Base-by-base conservation (phyloP, 768 basidiomycete genomes). In the Lentinula detonsa region DNA sequence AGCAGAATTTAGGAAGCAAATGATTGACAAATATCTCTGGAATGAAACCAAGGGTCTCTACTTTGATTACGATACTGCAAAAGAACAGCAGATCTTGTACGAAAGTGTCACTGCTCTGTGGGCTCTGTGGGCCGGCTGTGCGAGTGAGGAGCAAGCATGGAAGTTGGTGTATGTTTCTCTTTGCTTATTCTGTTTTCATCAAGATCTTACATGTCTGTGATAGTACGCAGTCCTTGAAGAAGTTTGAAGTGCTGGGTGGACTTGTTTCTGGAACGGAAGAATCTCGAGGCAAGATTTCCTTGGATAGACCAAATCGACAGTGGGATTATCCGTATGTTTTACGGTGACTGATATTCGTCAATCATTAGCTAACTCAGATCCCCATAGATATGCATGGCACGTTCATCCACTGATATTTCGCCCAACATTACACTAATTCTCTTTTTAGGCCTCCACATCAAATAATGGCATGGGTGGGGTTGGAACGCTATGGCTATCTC, bases 61-160 rank as follows among this genome's bases (percentile, higher is more conserved):
- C 80, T 95, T 93, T 69, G 96, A 99, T 72, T 98, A 95, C 67
- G 96, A 99, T 71, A 95, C 92, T 16, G 90, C 86, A 59, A 84
- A 90, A 73, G 87, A 91, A 79, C 88, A 87, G 74, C 94, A 96
- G 79, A 93, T 88, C 63, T 72, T 95, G 66, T 99, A 98, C 70
- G 96, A 99, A 78, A 91, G 90, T 70, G 97, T 94, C n/a, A 99
- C 96, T 0, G 82, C 90, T 31, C 90, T 95, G 73, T 99, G 95
- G 95, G 84, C 93, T 40, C 80, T 99, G 39, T 99, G 96, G 96
- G 94, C 94, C 13, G 96, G 96, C 11, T 96, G 93, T 72, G 95
- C 95, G 43, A 95, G 93, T 63, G 96, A 98, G 66, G 89, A 95
- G 66, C 96, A 99, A 73, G 90, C 90, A 59, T 88, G 92, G 86